Conservation (phyloP, 2,329 filamentous ascomycete species). For the Penicillium sumatraense region DNA sequence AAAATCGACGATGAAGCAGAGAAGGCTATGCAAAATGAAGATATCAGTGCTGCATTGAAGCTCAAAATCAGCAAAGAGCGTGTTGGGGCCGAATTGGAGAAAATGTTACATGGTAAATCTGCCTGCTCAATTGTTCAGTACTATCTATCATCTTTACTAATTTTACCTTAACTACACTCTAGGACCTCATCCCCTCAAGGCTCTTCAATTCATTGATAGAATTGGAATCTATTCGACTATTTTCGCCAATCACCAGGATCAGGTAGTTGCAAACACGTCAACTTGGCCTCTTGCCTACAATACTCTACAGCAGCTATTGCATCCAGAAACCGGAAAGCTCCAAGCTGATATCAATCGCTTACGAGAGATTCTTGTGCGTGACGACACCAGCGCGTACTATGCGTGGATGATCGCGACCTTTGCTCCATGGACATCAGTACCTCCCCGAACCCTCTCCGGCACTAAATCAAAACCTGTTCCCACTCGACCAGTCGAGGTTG, state of each 20-base stretch:
- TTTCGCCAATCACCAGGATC: constrained; percentile 49
- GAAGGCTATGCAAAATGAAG: constrained; percentile 73
- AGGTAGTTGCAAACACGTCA: constrained; percentile 60
- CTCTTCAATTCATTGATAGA: constrained; percentile 45
- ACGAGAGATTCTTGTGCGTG: constrained; percentile 61
- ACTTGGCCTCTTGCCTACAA: constrained; percentile 69
- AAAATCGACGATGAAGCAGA: constrained; percentile 72
- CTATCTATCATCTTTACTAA: background rate
- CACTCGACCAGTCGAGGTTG: constrained; percentile 66
- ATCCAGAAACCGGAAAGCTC: constrained; percentile 45
- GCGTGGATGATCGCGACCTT: constrained; percentile 79
- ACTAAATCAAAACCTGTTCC: constrained; percentile 57
- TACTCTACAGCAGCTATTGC: constrained; percentile 59
- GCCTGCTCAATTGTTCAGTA: background rate
- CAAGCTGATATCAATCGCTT: constrained; percentile 41
- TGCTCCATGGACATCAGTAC: constrained; percentile 70
- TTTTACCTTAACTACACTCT: background rate
- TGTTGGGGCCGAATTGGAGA: constrained; percentile 84
- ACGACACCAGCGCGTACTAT: constrained; percentile 69
- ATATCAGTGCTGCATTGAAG: constrained; percentile 78
- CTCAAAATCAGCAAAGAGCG: constrained; percentile 91
- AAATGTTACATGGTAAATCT: constrained; percentile 76
- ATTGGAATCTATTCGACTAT: constrained; percentile 46
- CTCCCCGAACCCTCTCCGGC: constrained; percentile 40
- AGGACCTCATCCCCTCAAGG: constrained; percentile 45